Base-by-base conservation (phyloP, 306 rosid species). In the Trichosanthes truncata region DNA sequence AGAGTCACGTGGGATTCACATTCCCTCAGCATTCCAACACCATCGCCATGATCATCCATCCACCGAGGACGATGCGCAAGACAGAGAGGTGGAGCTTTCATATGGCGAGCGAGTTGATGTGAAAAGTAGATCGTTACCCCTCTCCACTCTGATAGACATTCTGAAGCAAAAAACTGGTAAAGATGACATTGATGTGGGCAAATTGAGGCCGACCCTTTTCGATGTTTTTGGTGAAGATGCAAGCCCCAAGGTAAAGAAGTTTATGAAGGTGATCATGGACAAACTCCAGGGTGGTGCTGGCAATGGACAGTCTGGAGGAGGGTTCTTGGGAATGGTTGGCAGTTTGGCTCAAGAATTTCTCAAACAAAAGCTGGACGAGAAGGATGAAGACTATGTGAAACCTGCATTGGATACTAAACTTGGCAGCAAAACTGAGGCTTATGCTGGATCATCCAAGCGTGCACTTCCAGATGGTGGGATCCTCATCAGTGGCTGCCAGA, bases 111-210 rank as follows among this genome's bases (percentile, higher is more conserved):
- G 75, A 52, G 83, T 75, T 66, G 65, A 77, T 66, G 87, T 91
- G 33, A 95, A 88, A 68, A 87, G 80, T 29, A 87, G 83, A 76
- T 89, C 93, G 9, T 83, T 95, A 63, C 97, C 99, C 0, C 89
- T 91, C 21, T 82, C 96, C 1, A 93, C 97, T 40, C 91, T 93
- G 13, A 89, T 95, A n/a, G 99, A 95, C 0, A 84, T 95, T 36
- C 93, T 95, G 17, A 88, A 95, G 91, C 96, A 95, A 85, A 90
- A 91, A 82, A 95, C 99, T 33, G 99, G 99, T 0, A 93, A 91
- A 76, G 90, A 88, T 9, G 96, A 95, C 82, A 95, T 93, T 72
- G 93, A 91, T 75, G 96, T 95, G 4, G 99, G 99, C 55, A 87
- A 93, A 84, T 79, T 95, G 80, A 89, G 99, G 77, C 97, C 97